phyloP scores from a whole-genome alignment of 2,329 filamentous ascomycete genomes.

The Dothideomycetes sp. region DNA sequence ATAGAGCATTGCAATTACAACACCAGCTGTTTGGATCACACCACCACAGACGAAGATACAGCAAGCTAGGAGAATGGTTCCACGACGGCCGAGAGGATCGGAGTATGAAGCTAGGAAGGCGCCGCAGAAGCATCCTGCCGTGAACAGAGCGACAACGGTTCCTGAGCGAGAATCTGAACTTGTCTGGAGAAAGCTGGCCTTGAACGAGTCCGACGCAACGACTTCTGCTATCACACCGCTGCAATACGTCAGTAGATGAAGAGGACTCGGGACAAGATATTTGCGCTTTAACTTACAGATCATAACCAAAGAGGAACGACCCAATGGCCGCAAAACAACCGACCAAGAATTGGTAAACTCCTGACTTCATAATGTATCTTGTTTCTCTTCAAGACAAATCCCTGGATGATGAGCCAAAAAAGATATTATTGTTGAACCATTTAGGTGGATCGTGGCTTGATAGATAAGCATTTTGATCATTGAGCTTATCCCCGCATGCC shows the following conservation, averaged over 20 bases:
- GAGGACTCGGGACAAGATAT: too few relatives aligned
- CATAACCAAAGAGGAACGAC: constrained; percentile 17
- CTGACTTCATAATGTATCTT: too few relatives aligned
- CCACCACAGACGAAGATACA: constrained; percentile 20
- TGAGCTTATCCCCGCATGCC: too few relatives aligned
- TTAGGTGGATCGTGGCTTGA: too few relatives aligned
- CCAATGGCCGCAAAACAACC: constrained; percentile 33
- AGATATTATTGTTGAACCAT: too few relatives aligned
- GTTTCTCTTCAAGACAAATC: too few relatives aligned
- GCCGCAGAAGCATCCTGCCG: constrained; percentile 19
- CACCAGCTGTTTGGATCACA: constrained; percentile 19
- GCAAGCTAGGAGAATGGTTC: constrained; percentile 60
- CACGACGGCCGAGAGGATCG: constrained; percentile 61
- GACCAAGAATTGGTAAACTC: constrained; percentile 23
- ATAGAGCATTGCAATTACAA: constrained; percentile 18
- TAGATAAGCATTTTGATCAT: too few relatives aligned
- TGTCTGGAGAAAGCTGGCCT: constrained; percentile 15
- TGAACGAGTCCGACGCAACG: constrained; percentile 19
- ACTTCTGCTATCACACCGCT: constrained; percentile 22
- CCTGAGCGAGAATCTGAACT: constrained; percentile 16
- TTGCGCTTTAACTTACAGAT: too few relatives aligned
- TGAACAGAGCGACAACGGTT: constrained; percentile 20
- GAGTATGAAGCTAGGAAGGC: constrained; percentile 49
- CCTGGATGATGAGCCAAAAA: too few relatives aligned
- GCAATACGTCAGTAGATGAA: too few relatives aligned